These are phyloP conservation scores for Angophora floribunda DNA, from an alignment of 345 rosid species.

Conservation along the genomic window DNA sequence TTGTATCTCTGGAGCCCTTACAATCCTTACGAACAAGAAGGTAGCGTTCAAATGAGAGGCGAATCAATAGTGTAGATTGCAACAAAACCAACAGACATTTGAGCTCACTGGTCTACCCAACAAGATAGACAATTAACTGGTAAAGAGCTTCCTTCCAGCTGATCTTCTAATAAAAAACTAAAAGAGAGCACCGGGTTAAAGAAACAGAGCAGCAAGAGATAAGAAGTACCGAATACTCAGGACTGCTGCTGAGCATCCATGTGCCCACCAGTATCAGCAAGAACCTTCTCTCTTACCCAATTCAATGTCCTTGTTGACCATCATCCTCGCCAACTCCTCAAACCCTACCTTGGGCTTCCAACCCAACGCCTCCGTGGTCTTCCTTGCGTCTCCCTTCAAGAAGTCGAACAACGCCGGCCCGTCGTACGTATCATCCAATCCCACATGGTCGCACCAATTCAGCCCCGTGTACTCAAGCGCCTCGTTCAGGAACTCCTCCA, in stretches of 20 bases:
- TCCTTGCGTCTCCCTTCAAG: conserved; percentile 44
- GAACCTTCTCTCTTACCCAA: conserved; percentile 81
- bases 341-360: conserved; percentile 79
- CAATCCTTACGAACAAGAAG: conserved; percentile 24
- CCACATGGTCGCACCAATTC: conserved; percentile 50
- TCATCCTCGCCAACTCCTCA: conserved; percentile 79
- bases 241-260: conserved; percentile 81
- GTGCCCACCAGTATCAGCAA: conserved; percentile 83
- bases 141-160: background rate
- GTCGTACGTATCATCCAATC: conserved; percentile 42
- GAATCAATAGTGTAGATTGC: background rate
- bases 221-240: background rate
- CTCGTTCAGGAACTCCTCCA: conserved; percentile 73
- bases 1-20: conserved; percentile 17
- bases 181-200: background rate
- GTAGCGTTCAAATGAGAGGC: background rate
- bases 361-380: conserved; percentile 37
- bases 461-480: conserved; percentile 54
- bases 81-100: background rate
- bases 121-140: background rate
- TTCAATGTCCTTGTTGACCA: conserved; percentile 77
- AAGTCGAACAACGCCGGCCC: conserved; percentile 49
- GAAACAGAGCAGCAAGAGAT: background rate
- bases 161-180: too few relatives aligned
- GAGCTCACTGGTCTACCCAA: background rate